A percentile compares a stretch with the other conserved stretches of the same genome.
phyloP scores from a whole-genome alignment of 2,329 filamentous ascomycete species.

The Fusarium pilosicola region DNA sequence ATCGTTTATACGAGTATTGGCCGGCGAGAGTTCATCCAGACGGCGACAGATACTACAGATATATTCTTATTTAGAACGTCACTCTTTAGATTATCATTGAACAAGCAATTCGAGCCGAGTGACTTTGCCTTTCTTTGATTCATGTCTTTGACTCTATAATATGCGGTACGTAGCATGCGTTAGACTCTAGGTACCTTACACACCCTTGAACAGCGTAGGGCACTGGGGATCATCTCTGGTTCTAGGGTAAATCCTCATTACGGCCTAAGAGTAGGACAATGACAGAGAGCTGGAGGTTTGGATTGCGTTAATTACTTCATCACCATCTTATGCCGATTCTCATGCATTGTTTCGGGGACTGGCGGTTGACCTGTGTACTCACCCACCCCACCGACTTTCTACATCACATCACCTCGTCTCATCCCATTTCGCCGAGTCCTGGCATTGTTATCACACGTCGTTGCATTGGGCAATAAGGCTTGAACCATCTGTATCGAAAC shows the following conservation, averaged over 20 bases:
- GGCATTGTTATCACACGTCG: neutral
- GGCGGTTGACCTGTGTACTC: conserved; percentile 13
- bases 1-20: neutral
- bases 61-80: neutral
- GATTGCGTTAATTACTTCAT: neutral
- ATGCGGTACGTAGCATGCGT: neutral
- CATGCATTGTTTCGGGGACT: conserved; percentile 31
- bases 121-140: neutral
- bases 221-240: neutral
- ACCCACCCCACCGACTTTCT: neutral
- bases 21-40: neutral
- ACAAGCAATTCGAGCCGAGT: neutral
- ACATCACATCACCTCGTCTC: neutral
- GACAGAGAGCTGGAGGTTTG: neutral
- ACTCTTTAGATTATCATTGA: neutral
- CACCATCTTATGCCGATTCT: neutral
- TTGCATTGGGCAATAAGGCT: conserved; percentile 10
- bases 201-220: neutral
- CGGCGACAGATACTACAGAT: neutral
- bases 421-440: neutral
- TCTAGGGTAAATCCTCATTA: neutral
- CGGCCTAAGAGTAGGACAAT: neutral
- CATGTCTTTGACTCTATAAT: neutral
- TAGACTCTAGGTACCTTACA: neutral
- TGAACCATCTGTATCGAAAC: neutral